Evolutionary conservation across 1,284 basidiomycete genomes (phyloP).

Genomic region (Cystobasidium pallidum): DNA sequence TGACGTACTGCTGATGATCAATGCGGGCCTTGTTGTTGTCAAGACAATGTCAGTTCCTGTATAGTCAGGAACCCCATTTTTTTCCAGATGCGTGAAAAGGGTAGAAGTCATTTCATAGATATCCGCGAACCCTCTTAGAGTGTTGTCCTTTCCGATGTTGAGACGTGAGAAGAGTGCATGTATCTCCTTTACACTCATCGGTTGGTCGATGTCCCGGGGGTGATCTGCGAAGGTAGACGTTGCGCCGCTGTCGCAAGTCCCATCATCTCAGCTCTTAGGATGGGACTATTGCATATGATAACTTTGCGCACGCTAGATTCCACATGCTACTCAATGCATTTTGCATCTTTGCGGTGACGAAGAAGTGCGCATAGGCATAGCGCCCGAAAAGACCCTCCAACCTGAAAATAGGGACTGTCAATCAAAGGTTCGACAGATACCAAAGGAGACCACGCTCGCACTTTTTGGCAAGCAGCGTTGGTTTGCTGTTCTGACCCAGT

Average conservation of each 20-base stretch:
- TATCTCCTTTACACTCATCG: background rate
- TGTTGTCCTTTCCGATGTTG: slow-evolving; percentile 48
- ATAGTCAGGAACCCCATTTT: slow-evolving; percentile 51
- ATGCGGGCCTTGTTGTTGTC: slow-evolving; percentile 60
- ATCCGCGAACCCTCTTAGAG: slow-evolving; percentile 55
- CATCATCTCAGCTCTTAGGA: slow-evolving; percentile 1
- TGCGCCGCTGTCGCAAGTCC: slow-evolving; percentile 65
- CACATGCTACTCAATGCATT: slow-evolving; percentile 72
- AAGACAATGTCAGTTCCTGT: slow-evolving; percentile 49
- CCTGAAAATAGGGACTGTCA: slow-evolving; percentile 59
- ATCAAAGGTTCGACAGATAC: background rate
- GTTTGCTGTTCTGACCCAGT: slow-evolving; percentile 67
- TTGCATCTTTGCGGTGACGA: slow-evolving; percentile 88
- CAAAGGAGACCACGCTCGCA: slow-evolving; percentile 55
- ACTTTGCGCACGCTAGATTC: slow-evolving; percentile 70
- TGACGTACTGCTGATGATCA: slow-evolving; percentile 88
- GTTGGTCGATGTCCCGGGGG: slow-evolving; percentile 78
- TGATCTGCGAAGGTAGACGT: slow-evolving; percentile 81
- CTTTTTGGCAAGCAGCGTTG: slow-evolving; percentile 76
- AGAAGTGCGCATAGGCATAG: slow-evolving; percentile 83
- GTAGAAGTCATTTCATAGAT: slow-evolving; percentile 45
- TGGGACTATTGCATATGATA: background rate
- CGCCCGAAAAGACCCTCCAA: slow-evolving; percentile 79
- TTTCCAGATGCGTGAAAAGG: slow-evolving; percentile 42
- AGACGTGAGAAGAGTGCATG: slow-evolving; percentile 66